These are phyloP conservation scores for Chaetomium sp. DNA, from an alignment of 2,329 filamentous ascomycete species.

Conservation along the genomic window DNA sequence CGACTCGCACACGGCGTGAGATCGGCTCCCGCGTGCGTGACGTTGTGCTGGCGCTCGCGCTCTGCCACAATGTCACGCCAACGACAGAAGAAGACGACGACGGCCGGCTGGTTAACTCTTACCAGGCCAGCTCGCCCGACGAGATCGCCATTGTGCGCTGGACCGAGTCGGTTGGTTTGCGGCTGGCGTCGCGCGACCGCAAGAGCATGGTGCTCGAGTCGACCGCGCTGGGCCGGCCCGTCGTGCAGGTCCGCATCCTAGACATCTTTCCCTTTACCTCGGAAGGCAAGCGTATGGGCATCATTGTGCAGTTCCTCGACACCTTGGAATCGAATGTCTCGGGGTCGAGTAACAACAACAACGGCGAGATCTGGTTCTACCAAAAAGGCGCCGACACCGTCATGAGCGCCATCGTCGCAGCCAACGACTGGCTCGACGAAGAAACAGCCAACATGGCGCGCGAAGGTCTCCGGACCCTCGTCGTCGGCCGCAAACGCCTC, in stretches of 20 bases:
- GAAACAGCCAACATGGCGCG: conserved; percentile 99
- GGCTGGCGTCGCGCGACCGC: conserved; percentile 77
- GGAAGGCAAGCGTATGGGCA: conserved; percentile 96
- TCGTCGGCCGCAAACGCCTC: conserved; percentile 86
- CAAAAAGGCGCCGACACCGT: conserved; percentile 98
- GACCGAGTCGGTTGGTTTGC: conserved; percentile 86
- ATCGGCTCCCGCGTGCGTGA: conserved; percentile 91
- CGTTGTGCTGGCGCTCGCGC: conserved; percentile 80
- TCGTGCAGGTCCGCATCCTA: conserved; percentile 81
- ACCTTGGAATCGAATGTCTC: conserved; percentile 42
- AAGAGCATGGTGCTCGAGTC: conserved; percentile 78
- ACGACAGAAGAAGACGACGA: conserved; percentile 80
- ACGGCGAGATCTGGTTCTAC: conserved; percentile 92
- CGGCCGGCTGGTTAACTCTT: conserved; percentile 70
- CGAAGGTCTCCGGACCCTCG: conserved; percentile 87
- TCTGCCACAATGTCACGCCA: conserved; percentile 97
- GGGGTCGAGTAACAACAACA: conserved; percentile 41
- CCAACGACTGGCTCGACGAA: conserved; percentile 98
- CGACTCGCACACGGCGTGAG: conserved; percentile 81
- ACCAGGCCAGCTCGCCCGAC: conserved; percentile 95
- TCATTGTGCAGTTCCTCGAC: conserved; percentile 80
- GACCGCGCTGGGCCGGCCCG: conserved; percentile 61
- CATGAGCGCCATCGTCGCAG: conserved; percentile 90
- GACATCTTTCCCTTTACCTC: conserved; percentile 98
- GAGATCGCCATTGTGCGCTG: conserved; percentile 97